Base-by-base conservation (phyloP, 2,329 filamentous ascomycete species). In the Microcyclospora tardicrescens region DNA sequence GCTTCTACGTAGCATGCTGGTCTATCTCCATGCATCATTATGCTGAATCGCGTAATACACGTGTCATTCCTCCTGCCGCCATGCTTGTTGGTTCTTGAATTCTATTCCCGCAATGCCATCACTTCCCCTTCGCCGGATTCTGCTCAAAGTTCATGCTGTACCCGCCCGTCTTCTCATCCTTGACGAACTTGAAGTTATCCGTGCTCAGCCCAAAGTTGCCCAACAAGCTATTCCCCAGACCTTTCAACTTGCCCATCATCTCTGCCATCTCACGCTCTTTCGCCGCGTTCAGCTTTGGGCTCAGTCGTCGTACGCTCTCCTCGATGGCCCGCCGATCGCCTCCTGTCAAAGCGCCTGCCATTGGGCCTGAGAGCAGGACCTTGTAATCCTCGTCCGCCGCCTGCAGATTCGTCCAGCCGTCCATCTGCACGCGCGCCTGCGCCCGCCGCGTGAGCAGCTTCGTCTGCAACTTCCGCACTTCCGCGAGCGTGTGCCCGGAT, bases 171-270 rank as follows among this genome's bases (percentile, higher is more conserved):
- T 80, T 81, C 52, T 89, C 82, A 55, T 95, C 89, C 61, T 95
- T 84, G 19, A 81, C 77, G 71, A 96, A 93, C 46, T 94, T 78
- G 57, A 98, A 96, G 59, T 93, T 94, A 34, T 93, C 80, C 10
- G 91, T 96, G 42, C 82, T 93, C 49, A 98, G 62, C 1, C 91
- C 91, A 66, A 96, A 96, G 0, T 89, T 89, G 57, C 83, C 93
- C 36, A 98, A 60, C 12, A 98, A 76, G 1, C 86, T 85, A 57
- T 98, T 94, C 0, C 91, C 91, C 43, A 98, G 66, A 62, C 83
- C 78, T 58, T 93, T 95, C 52, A 98, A 63, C 65, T 96, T 95
- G 13, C 81, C 84, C 86, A 94, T 93, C 86, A 96, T 95, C 64
- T 98, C 89, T 2, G 74, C 79, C 73, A 91, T 84, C 62, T 98